These are phyloP conservation scores for Moesziomyces sp. DNA, from an alignment of 1,284 basidiomycete species.

Conservation along the genomic window DNA sequence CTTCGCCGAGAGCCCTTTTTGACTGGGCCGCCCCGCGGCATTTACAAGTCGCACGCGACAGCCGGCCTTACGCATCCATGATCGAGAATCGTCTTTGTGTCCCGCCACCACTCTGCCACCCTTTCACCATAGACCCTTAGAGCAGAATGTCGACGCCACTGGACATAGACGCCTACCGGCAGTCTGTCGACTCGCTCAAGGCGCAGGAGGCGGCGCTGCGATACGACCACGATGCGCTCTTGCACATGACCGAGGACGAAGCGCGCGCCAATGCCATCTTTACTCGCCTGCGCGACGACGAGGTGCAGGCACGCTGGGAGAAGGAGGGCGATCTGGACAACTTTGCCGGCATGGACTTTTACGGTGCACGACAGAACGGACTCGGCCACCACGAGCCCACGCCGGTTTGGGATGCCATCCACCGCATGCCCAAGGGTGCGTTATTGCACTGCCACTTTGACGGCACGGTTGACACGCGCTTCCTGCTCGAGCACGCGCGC, in stretches of 20 bases:
- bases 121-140: not conserved
- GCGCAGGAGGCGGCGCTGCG: conserved; percentile 26
- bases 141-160: conserved; percentile 2
- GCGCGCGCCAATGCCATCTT: conserved; percentile 31
- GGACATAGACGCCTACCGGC: conserved; percentile 10
- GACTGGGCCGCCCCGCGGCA: not conserved
- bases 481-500: conserved; percentile 35
- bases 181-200: conserved; percentile 28
- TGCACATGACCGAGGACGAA: conserved; percentile 19
- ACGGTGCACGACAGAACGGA: conserved; percentile 30
- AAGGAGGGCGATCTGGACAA: conserved; percentile 29
- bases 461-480: conserved; percentile 52
- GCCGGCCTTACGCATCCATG: too few relatives aligned
- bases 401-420: conserved; percentile 29
- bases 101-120: too few relatives aligned
- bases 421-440: conserved; percentile 54
- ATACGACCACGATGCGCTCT: conserved; percentile 42
- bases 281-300: conserved; percentile 19
- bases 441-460: conserved; percentile 60
- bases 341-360: conserved; percentile 47
- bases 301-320: conserved; percentile 28
- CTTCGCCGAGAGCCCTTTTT: not conserved
- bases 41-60: not conserved
- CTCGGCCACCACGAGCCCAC: conserved; percentile 18
- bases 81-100: too few relatives aligned